phyloP scores from a whole-genome alignment of 768 basidiomycete species.

The Postia placenta region DNA sequence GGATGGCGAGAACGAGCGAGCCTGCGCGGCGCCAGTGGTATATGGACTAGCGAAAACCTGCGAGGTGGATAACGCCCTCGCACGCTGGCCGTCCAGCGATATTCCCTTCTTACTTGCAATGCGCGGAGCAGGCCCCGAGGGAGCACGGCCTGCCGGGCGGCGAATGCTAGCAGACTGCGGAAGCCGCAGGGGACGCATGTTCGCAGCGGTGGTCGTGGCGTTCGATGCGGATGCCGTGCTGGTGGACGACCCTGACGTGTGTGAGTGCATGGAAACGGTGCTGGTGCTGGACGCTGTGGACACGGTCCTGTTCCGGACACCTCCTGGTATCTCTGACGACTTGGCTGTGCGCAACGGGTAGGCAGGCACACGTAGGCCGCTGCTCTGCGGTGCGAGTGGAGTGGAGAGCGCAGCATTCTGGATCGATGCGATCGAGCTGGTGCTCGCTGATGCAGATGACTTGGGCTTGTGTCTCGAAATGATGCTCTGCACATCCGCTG shows the following conservation, averaged over 20 bases:
- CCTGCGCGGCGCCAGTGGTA: background rate
- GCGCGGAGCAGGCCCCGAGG: slow-evolving; percentile 7
- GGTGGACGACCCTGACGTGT: slow-evolving; percentile 1
- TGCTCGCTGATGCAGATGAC: background rate
- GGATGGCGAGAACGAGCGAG: slow-evolving; percentile 4
- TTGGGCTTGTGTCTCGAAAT: background rate
- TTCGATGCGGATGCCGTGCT: slow-evolving; percentile 1
- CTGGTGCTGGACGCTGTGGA: background rate
- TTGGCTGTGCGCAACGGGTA: background rate
- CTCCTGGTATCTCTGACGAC: background rate
- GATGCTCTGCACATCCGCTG: background rate
- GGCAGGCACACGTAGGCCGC: background rate
- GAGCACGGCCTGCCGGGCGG: slow-evolving; percentile 6
- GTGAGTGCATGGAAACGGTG: background rate
- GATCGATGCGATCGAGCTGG: background rate
- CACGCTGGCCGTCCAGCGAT: background rate
- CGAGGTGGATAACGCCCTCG: slow-evolving; percentile 12
- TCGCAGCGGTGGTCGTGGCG: slow-evolving; percentile 4
- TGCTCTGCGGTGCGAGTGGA: background rate
- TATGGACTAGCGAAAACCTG: background rate
- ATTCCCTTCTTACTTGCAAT: background rate
- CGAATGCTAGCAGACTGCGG: slow-evolving; percentile 12
- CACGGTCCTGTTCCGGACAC: background rate
- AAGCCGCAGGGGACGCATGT: slow-evolving; percentile 21
- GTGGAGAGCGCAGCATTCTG: background rate